Percentiles rank a stretch among this genome's conserved stretches.
These are phyloP conservation scores for Apiospora sp. DNA, from an alignment of 2,329 filamentous ascomycete genomes.

Conservation along the genomic window DNA sequence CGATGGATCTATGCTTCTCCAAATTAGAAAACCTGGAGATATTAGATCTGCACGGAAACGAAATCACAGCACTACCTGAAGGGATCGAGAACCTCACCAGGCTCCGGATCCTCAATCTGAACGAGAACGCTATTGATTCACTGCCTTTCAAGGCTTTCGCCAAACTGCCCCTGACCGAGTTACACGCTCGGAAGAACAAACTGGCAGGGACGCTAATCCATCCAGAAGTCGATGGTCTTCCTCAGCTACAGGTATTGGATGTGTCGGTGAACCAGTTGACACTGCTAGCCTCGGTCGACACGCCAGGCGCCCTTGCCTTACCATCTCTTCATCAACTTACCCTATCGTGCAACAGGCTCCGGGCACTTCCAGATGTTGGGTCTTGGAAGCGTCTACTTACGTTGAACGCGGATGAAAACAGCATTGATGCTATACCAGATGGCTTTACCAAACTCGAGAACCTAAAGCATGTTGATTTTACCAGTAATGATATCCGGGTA, in stretches of 20 bases:
- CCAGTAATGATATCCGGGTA: conserved; percentile 80
- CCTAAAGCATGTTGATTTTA: conserved; percentile 81
- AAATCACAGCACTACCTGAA: conserved; percentile 74
- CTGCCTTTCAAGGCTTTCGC: conserved; percentile 76
- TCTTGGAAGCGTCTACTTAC: conserved; percentile 77
- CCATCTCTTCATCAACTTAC: conserved; percentile 78
- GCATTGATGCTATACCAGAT: conserved; percentile 75
- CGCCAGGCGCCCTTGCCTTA: conserved; percentile 60
- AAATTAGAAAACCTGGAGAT: conserved; percentile 75
- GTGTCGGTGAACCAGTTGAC: conserved; percentile 78
- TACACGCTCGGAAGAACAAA: conserved; percentile 80
- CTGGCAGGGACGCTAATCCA: conserved; percentile 77
- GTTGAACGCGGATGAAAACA: conserved; percentile 83
- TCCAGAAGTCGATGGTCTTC: conserved; percentile 62
- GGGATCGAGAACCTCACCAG: conserved; percentile 71
- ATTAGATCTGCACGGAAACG: conserved; percentile 84
- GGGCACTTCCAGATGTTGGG: conserved; percentile 75
- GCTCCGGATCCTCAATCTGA: conserved; percentile 80
- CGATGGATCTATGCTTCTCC: conserved; percentile 69
- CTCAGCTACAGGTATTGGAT: conserved; percentile 77
- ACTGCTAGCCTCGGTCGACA: conserved; percentile 53
- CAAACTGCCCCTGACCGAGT: conserved; percentile 74
- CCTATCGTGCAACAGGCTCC: conserved; percentile 82
- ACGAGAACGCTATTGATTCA: conserved; percentile 77
- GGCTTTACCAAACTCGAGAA: conserved; percentile 75